Evolutionary conservation across 495 filamentous ascomycete genomes (phyloP), one percentile per base, ranked within the genome.

Genomic region (Arthonia radiata): DNA sequence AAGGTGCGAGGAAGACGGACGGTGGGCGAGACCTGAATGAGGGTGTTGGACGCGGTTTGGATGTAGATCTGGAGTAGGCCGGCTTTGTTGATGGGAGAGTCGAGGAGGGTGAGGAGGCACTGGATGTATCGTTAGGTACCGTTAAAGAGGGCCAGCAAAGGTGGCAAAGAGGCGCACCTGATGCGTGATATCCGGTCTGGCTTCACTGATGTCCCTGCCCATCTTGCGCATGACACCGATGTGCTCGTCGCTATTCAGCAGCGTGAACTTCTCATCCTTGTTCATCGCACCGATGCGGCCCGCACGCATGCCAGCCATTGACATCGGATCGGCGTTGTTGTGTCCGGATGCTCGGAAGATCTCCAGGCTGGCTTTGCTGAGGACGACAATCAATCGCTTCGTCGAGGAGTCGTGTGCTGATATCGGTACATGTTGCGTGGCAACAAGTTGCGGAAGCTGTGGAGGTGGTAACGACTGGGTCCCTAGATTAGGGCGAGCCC

Each of bases 181-280:
- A 44, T 97, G 86, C 12, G 89, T 83, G 30, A 97, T 97, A 52
- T 97, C 86, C 7, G 86, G 86, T 28, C 86, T 67, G 16, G 86
- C 86, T 44, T 97, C 86, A 43, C 82, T 92, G 39, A 97, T 97
- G 41, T 97, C 86, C 26, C 86, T 58, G 52, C 89, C 89, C 83
- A 92, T 93, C 61, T 93, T 97, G 43, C 89, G 72, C 78, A 94
- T 86, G 34, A 93, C 71, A 27, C 86, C 89, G 34, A 97, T 97
- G 45, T 97, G 86, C 52, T 97, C 86, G 39, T 97, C 86, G 46
- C 82, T 92, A 59, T 97, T 97, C 37, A 97, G 63, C 23, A 97
- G 56, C 25, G 79, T 79, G 51, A 86, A 94, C 44, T 93, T 93
- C 38, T 94, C 86, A 37, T 91, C 81, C 13, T 70, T 57, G 23